Evolutionary conservation across 371 early-diverging fungal species (phyloP).

Genomic region (Encephalitozoon cuniculi): DNA sequence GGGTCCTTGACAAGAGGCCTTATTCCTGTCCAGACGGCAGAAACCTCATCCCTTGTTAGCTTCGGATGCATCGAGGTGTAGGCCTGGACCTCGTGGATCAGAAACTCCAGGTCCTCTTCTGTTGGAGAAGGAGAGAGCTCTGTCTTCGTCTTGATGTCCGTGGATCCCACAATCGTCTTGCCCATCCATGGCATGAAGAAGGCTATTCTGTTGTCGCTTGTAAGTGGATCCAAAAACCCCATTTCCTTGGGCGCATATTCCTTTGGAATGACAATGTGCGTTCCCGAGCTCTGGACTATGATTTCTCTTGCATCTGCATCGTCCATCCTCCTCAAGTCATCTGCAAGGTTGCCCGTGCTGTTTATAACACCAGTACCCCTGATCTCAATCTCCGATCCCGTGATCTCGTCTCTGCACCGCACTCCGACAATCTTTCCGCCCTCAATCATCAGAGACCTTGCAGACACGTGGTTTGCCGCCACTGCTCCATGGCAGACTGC

Average conservation of each 20-base stretch:
- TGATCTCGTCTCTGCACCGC: constrained; percentile 70
- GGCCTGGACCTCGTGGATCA: constrained; percentile 78
- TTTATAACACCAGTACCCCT: constrained; percentile 84
- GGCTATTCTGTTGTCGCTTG: constrained; percentile 88
- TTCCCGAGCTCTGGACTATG: constrained; percentile 85
- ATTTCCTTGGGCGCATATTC: constrained; percentile 80
- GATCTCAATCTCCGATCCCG: constrained; percentile 75
- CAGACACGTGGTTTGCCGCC: constrained; percentile 85
- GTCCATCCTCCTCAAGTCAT: constrained; percentile 71
- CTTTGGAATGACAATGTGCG: constrained; percentile 84
- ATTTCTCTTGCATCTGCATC: constrained; percentile 71
- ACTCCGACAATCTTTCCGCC: constrained; percentile 70
- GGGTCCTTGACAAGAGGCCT: constrained; percentile 93
- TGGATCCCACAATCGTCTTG: constrained; percentile 90
- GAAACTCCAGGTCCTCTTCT: constrained; percentile 86
- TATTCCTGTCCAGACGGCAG: constrained; percentile 94
- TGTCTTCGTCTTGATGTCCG: constrained; percentile 76
- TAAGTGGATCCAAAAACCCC: constrained; percentile 91
- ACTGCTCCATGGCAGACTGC: constrained; percentile 82
- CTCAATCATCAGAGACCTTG: constrained; percentile 70
- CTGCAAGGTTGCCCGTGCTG: constrained; percentile 71
- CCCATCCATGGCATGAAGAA: constrained; percentile 97
- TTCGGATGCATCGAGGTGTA: constrained; percentile 76
- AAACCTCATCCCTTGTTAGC: constrained; percentile 82
- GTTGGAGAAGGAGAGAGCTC: constrained; percentile 72